Base-by-base conservation (phyloP, 257 asterid genomes). In the Leonotis leonurus region DNA sequence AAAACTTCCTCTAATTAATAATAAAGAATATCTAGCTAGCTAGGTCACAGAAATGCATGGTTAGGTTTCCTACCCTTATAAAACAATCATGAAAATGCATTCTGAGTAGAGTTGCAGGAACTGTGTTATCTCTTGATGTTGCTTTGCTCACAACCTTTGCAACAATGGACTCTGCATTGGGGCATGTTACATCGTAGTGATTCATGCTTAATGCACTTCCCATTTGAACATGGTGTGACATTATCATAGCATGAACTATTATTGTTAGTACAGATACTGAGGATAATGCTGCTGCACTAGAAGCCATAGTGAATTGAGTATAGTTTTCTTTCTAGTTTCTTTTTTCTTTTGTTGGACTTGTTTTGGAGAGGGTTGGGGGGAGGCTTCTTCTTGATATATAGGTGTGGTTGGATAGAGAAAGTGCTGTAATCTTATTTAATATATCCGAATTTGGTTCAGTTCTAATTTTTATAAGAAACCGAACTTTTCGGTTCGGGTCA, bases 61-160 rank as follows among this genome's bases (percentile, higher is more conserved):
- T 41, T 29, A 29, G 6, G 13, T 3, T 16, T 2, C 49, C 6
- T 70, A 86, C 97, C 87, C 95, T 77, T 57, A 89, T 27, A 52
- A 89, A 86, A 49, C 95, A 89, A 73, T 89, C 97, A 29, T 89
- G 97, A 78, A 89, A 89, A 65, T 89, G 97, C 94, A 89, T 74
- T 62, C 95, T 74, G 48, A 89, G 83, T 50, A 89, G 75, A 11
- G 94, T 76, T 2, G 94, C 91, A 2, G 91, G 91, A 30, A 82
- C 85, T 0, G 65, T 84, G 10, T 54, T 82, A 62, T 89, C 95
- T 43, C 77, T 80, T 0, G 56, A 43, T 3, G 79, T 48, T 3
- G 86, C 91, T 0, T 86, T 82, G 39, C 45, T 67, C 1, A 86
- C 82, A 0, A 76, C 76, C 26, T 80, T 67, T 22, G 76, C 70